Evolutionary conservation across 352 stramenopile genomes (phyloP), one percentile per base, ranked within the genome.

Genomic region (Phytophthora palmivora): DNA sequence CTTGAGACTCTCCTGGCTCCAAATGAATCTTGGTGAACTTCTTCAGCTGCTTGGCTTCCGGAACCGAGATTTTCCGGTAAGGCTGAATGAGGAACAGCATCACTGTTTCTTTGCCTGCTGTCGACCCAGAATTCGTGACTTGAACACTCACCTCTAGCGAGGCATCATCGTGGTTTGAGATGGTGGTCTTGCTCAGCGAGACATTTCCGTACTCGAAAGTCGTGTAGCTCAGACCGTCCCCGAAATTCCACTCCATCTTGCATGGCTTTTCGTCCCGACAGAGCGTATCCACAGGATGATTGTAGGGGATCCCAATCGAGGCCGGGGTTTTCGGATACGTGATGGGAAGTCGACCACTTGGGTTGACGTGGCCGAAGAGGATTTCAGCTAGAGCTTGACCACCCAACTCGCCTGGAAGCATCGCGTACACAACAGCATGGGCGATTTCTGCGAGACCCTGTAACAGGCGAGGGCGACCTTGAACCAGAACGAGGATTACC

Each of bases 311-410:
- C 16, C 59, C 72, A 30, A 84, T 68, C 28, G 77, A 86, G 15
- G 65, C 78, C 0, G 74, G 59, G n/a, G 79, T 67, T 62, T 85
- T 87, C 11, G 84, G 87, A 67, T 94, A 97, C 12, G 86, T 96
- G 60, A 97, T 88, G 2, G 89, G 85, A 5, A 97, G 69, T 50
- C 84, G 63, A 2, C 90, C 90, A 46, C 87, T 96, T 24, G 89
- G 89, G 67, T 95, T 96, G 7, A 89, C 75, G 7, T 59, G 56
- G 3, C 90, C 90, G 45, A 84, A 91, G 22, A 97, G 50, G 42
- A 97, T 88, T 50, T 97, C 86, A 32, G 90, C 87, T n/a, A 97
- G 76, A 5, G 87, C 89, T 52, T 92, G 81, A 1, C 90, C 90
- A n/a, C 90, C 89, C 10, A 85, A 58, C 34, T 93, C 84, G 30